A percentile compares a stretch with the other conserved stretches of the same genome.
Conservation (phyloP, 1,284 basidiomycete genomes). For the Tetrapyrgos nigripes region DNA sequence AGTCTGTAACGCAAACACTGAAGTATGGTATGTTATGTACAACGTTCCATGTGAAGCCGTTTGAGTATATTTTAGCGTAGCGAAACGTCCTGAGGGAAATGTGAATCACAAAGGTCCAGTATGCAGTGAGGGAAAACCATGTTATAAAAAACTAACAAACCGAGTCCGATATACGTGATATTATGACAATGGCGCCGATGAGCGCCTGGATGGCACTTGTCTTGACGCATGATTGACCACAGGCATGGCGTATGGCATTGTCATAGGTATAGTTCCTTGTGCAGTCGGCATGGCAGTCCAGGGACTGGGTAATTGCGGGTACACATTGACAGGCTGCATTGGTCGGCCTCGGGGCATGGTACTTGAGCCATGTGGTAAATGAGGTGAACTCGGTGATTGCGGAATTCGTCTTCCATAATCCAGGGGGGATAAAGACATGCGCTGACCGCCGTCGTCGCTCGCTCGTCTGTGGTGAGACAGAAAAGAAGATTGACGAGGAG, state of each 20-base stretch:
- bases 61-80: not conserved
- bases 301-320: conserved; percentile 10
- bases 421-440: conserved; percentile 1
- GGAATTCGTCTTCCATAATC: not conserved
- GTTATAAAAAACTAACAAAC: not conserved
- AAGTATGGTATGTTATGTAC: not conserved
- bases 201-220: conserved; percentile 10
- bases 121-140: not conserved
- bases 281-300: conserved; percentile 17
- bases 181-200: conserved; percentile 14
- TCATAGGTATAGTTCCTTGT: conserved; percentile 9
- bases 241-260: conserved; percentile 9
- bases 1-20: not conserved
- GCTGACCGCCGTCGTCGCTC: conserved; percentile 13
- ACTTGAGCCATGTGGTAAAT: conserved; percentile 1
- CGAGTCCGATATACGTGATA: not conserved
- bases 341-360: conserved; percentile 11
- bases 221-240: not conserved
- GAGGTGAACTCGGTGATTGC: conserved; percentile 6
- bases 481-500: conserved; percentile 14
- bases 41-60: not conserved
- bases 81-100: not conserved
- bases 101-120: not conserved
- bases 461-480: conserved; percentile 14
- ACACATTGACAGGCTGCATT: not conserved